Conservation (phyloP, 1,284 basidiomycete species). For the Ceratorhiza oryzae-sativae region DNA sequence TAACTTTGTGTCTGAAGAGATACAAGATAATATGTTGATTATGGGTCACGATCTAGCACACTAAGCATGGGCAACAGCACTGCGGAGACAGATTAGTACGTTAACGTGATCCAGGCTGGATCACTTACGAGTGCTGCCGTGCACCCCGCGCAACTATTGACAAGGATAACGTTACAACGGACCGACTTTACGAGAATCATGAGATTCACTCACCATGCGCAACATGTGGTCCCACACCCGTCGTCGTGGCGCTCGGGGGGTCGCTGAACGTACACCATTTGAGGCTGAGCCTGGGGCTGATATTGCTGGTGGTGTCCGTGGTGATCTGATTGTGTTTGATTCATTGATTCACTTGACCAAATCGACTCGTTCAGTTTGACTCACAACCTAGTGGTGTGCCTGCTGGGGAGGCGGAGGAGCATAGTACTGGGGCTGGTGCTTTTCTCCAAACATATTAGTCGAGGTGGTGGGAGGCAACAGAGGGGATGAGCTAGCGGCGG, state of each 20-base stretch:
- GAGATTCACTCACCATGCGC: constrained; percentile 15
- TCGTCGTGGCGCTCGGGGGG: neutral
- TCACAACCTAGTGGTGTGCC: constrained; percentile 26
- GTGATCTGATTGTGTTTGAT: neutral
- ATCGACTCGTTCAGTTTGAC: neutral
- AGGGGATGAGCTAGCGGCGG: neutral
- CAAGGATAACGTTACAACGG: neutral
- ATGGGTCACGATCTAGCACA: constrained; percentile 5
- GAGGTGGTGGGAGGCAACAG: neutral
- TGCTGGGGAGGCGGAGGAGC: constrained; percentile 26
- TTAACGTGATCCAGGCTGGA: too few relatives aligned
- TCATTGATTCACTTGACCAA: neutral
- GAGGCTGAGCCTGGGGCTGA: constrained; percentile 26
- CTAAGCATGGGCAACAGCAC: constrained; percentile 31
- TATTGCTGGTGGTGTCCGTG: constrained; percentile 34
- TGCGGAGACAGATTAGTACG: neutral
- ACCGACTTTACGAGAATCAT: neutral
- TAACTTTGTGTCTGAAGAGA: constrained; percentile 19
- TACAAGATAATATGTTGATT: neutral
- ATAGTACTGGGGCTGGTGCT: constrained; percentile 13
- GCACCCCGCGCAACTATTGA: constrained; percentile 22
- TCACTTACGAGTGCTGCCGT: constrained; percentile 26
- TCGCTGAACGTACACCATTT: constrained; percentile 28
- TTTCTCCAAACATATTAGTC: constrained; percentile 14
- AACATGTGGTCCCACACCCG: constrained; percentile 2